phyloP scores from a whole-genome alignment of 306 rosid genomes.

The Adenanthera pavonina region DNA sequence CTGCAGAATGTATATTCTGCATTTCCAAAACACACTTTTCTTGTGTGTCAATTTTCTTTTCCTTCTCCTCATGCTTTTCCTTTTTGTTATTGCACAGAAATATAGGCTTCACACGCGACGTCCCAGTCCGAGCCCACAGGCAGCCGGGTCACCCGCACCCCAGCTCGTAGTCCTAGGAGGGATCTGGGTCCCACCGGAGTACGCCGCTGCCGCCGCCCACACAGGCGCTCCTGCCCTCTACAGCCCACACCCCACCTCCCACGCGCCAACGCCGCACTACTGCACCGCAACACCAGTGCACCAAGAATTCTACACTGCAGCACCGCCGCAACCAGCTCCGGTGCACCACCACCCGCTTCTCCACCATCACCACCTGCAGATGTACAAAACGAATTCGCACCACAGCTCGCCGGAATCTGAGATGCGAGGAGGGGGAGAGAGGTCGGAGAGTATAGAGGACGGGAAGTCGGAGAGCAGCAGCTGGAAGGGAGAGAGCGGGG shows the following conservation, averaged over 20 bases:
- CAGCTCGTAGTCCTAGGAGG: slow-evolving; percentile 91
- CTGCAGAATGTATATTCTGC: slow-evolving; percentile 39
- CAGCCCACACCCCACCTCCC: slow-evolving; percentile 72
- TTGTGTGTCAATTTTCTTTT: neutral
- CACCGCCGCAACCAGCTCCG: slow-evolving; percentile 46
- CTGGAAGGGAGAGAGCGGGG: slow-evolving; percentile 95
- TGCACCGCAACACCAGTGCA: slow-evolving; percentile 63
- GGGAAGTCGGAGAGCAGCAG: slow-evolving; percentile 95
- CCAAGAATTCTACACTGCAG: slow-evolving; percentile 74
- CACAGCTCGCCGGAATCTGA: slow-evolving; percentile 73
- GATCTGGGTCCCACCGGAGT: slow-evolving; percentile 97
- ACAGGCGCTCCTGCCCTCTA: slow-evolving; percentile 66
- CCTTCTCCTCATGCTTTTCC: neutral
- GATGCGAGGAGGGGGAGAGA: slow-evolving; percentile 50
- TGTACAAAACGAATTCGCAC: slow-evolving; percentile 64
- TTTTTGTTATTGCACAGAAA: slow-evolving; percentile 58
- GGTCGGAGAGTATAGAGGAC: slow-evolving; percentile 92
- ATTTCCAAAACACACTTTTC: slow-evolving; percentile 18
- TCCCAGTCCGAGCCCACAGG: slow-evolving; percentile 89
- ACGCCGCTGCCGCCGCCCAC: slow-evolving; percentile 64
- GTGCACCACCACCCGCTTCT: slow-evolving; percentile 58
- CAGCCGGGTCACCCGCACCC: slow-evolving; percentile 67
- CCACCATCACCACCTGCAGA: slow-evolving; percentile 72
- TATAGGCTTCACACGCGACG: slow-evolving; percentile 96
- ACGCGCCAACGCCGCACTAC: slow-evolving; percentile 70